These are phyloP conservation scores for Aspergillus cavernicola DNA, from an alignment of 495 filamentous ascomycete species.

Conservation along the genomic window DNA sequence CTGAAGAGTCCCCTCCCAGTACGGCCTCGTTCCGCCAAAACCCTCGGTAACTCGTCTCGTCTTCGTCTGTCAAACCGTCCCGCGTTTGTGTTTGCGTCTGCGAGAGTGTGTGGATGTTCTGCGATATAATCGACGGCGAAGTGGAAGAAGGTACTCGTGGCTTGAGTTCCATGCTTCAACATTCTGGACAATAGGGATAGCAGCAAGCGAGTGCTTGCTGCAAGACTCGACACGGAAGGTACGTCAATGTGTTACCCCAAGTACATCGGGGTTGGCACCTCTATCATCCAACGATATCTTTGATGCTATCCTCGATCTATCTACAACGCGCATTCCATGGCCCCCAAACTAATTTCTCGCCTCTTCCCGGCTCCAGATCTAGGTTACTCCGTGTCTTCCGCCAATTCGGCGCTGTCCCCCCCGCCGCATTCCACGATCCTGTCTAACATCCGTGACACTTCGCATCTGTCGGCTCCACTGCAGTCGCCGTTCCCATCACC, in stretches of 20 bases:
- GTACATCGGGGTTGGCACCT: background rate
- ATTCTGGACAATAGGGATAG: conserved; percentile 51
- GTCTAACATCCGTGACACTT: conserved; percentile 30
- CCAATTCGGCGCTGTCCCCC: conserved; percentile 38
- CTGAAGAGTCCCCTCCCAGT: conserved; percentile 15
- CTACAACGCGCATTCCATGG: background rate
- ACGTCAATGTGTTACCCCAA: conserved; percentile 17
- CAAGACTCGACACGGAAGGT: conserved; percentile 52
- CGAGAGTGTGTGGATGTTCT: background rate
- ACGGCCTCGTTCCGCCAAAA: conserved; percentile 8
- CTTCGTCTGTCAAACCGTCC: conserved; percentile 8
- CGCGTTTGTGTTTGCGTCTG: conserved; percentile 13
- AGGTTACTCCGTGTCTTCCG: conserved; percentile 40
- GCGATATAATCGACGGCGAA: conserved; percentile 28
- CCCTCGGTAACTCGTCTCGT: conserved; percentile 8
- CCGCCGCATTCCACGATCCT: conserved; percentile 30
- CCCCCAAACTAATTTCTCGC: conserved; percentile 15
- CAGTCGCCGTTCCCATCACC: conserved; percentile 34
- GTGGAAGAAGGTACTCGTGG: conserved; percentile 21
- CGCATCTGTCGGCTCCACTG: conserved; percentile 29
- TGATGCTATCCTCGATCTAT: conserved; percentile 6
- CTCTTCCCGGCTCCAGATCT: conserved; percentile 32
- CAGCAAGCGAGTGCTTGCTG: conserved; percentile 56
- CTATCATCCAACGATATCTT: conserved; percentile 6
- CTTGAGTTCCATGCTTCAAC: conserved; percentile 49